These are phyloP conservation scores for Geosmithia flava DNA, from an alignment of 2,329 filamentous ascomycete species.

Conservation along the genomic window DNA sequence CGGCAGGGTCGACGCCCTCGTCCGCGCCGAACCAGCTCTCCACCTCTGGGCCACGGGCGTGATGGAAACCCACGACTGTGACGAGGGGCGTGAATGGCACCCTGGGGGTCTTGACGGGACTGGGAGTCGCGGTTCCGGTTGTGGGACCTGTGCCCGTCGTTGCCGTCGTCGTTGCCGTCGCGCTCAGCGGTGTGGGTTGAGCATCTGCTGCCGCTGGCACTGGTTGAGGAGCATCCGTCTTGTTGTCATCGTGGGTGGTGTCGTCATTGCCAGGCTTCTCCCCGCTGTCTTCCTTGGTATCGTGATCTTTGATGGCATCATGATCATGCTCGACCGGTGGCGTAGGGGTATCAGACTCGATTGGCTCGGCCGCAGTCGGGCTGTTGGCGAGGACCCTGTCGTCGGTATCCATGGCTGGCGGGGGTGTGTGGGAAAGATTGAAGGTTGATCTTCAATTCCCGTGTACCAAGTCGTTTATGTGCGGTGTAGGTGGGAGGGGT, in stretches of 20 bases:
- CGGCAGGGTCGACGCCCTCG: conserved; percentile 65
- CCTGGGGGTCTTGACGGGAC: conserved; percentile 11
- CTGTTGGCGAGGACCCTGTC: background rate
- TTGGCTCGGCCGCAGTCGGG: background rate
- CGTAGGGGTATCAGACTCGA: background rate
- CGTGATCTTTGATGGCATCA: too few species aligned
- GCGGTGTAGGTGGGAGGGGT: too few species aligned
- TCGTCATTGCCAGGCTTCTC: background rate
- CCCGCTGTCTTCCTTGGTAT: too few species aligned
- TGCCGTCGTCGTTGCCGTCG: conserved; percentile 13
- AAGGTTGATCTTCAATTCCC: too few species aligned
- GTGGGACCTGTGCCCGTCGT: conserved; percentile 4
- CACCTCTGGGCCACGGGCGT: conserved; percentile 81
- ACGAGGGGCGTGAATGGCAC: conserved; percentile 54
- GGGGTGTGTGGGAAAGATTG: background rate
- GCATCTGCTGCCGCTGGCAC: background rate
- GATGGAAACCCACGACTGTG: conserved; percentile 73
- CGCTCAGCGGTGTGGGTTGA: background rate
- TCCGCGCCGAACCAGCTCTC: conserved; percentile 77
- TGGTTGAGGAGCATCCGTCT: background rate
- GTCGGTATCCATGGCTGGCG: background rate
- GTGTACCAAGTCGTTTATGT: too few species aligned
- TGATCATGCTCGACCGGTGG: too few species aligned
- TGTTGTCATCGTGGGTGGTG: background rate
- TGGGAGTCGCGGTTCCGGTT: conserved; percentile 4